Percentiles rank a stretch among this genome's conserved stretches.
Evolutionary conservation across 805 yeast species (phyloP).

Genomic region (Metschnikowia dekortorum): DNA sequence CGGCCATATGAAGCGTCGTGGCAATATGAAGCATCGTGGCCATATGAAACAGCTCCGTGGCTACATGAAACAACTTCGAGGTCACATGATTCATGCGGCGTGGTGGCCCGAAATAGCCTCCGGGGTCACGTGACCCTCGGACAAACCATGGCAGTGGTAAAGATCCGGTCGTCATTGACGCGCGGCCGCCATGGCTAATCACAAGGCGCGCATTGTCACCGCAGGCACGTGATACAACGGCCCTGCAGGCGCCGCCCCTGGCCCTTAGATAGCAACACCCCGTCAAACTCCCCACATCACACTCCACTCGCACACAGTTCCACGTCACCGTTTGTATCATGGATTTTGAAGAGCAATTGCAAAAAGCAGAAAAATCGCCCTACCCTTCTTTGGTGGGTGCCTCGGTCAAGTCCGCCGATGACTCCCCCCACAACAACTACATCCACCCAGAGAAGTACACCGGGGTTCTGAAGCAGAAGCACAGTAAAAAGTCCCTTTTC

Average conservation of each 20-base stretch:
- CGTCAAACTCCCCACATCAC: background rate
- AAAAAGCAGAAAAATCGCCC: slow-evolving; percentile 44
- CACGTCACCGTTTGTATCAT: background rate
- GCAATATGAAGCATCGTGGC: too few species aligned
- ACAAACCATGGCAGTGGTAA: background rate
- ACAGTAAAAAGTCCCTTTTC: slow-evolving; percentile 14
- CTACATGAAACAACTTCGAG: too few species aligned
- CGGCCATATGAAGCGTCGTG: too few species aligned
- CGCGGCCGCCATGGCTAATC: background rate
- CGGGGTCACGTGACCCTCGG: background rate
- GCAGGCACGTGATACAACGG: background rate
- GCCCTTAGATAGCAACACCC: slow-evolving; percentile 4
- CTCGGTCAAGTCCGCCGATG: slow-evolving; percentile 46
- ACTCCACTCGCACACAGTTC: background rate
- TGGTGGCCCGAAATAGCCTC: too few species aligned
- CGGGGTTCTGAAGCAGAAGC: slow-evolving; percentile 19
- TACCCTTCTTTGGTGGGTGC: slow-evolving; percentile 54
- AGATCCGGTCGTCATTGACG: too few species aligned
- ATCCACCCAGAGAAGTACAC: slow-evolving; percentile 42
- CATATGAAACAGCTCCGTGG: too few species aligned
- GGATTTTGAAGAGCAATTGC: slow-evolving; percentile 37
- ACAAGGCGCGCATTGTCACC: background rate
- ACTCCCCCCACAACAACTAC: slow-evolving; percentile 41
- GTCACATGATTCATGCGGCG: too few species aligned
- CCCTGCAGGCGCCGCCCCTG: slow-evolving; percentile 7